A percentile compares a stretch with the other conserved stretches of the same genome.
phyloP scores from a whole-genome alignment of 2,329 filamentous ascomycete species.

The Trichoderma asperellum region DNA sequence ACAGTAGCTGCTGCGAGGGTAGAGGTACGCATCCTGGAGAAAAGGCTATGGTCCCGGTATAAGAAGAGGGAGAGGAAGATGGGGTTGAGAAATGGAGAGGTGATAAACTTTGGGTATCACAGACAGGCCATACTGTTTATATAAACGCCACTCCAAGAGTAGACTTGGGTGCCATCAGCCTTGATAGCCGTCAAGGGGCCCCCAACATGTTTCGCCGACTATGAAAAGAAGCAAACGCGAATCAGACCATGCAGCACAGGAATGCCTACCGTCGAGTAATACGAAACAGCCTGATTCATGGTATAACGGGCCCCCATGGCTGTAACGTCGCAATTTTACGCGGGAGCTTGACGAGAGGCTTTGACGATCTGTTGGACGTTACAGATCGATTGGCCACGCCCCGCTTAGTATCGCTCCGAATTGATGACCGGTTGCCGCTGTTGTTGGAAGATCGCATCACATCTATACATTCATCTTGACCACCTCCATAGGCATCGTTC shows the following conservation, averaged over 20 bases:
- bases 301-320: background rate
- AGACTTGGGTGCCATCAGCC: background rate
- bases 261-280: background rate
- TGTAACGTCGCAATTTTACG: slow-evolving; percentile 20
- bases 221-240: background rate
- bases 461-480: too few relatives aligned
- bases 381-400: background rate
- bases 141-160: background rate
- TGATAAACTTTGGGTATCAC: background rate
- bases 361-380: background rate
- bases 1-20: slow-evolving; percentile 31
- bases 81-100: background rate
- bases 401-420: background rate
- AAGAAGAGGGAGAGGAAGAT: background rate
- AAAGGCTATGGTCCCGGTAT: background rate
- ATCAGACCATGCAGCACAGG: background rate
- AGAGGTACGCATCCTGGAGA: slow-evolving; percentile 28
- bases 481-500: too few relatives aligned
- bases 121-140: background rate
- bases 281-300: slow-evolving; percentile 1
- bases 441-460: background rate
- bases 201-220: background rate
- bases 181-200: background rate
- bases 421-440: background rate
- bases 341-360: background rate